Conservation (phyloP, 2,329 filamentous ascomycete species). For the Colletotrichum gloeosporioides region DNA sequence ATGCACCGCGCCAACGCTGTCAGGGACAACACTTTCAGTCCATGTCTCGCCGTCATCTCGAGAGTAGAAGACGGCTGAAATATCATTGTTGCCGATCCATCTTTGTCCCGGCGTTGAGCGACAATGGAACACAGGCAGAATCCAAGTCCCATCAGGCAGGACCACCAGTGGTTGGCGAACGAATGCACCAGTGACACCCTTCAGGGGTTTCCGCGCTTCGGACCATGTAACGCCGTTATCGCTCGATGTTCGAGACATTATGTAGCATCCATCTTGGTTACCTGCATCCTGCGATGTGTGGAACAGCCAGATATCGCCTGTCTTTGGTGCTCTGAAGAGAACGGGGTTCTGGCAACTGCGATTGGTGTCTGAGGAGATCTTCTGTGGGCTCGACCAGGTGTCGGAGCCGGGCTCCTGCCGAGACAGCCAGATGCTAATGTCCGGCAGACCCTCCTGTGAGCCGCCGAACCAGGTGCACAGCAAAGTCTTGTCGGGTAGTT, state of each 20-base stretch:
- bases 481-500: slow-evolving; percentile 42
- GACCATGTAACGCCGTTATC: slow-evolving; percentile 44
- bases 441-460: slow-evolving; percentile 47
- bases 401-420: slow-evolving; percentile 33
- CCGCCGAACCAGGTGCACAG: slow-evolving; percentile 52
- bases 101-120: slow-evolving; percentile 41
- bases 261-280: slow-evolving; percentile 45
- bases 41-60: slow-evolving; percentile 42
- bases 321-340: slow-evolving; percentile 40
- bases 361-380: slow-evolving; percentile 41
- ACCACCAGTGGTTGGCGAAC: slow-evolving; percentile 46
- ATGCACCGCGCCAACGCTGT: slow-evolving; percentile 44
- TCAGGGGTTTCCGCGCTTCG: slow-evolving; percentile 33
- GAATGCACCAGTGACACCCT: slow-evolving; percentile 39
- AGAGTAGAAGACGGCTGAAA: slow-evolving; percentile 42
- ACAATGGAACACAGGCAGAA: slow-evolving; percentile 48
- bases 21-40: slow-evolving; percentile 40
- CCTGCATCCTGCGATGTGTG: slow-evolving; percentile 50
- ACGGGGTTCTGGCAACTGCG: slow-evolving; percentile 52
- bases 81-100: slow-evolving; percentile 50
- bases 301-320: slow-evolving; percentile 42
- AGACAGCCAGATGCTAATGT: slow-evolving; percentile 49
- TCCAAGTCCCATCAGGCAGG: slow-evolving; percentile 41
- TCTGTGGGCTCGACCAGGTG: slow-evolving; percentile 37
- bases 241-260: slow-evolving; percentile 39